These are phyloP conservation scores for Piloderma croceum DNA, from an alignment of 768 basidiomycete genomes.

Conservation along the genomic window DNA sequence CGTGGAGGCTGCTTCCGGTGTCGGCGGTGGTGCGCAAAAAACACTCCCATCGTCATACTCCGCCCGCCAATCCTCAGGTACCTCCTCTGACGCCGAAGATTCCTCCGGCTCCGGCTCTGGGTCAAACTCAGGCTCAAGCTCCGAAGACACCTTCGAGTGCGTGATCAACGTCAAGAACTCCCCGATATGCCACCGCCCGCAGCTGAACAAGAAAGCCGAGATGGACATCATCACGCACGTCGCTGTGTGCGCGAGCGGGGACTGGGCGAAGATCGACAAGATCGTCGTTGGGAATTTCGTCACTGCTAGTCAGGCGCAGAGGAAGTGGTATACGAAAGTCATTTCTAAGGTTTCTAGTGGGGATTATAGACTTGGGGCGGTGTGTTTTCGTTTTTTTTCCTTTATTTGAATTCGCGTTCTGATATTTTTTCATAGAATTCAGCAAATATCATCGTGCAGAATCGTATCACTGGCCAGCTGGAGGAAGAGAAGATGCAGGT, in stretches of 20 bases:
- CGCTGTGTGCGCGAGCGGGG: constrained; percentile 91
- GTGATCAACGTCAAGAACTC: constrained; percentile 95
- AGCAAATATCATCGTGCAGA: constrained; percentile 97
- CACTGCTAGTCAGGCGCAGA: constrained; percentile 88
- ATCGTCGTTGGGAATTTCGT: constrained; percentile 95
- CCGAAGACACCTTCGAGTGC: constrained; percentile 55
- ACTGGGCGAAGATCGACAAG: constrained; percentile 84
- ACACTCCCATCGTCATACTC: constrained; percentile 8
- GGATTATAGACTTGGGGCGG: constrained; percentile 86
- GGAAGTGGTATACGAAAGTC: constrained; percentile 95
- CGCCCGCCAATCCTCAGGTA: constrained; percentile 31
- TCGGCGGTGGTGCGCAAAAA: constrained; percentile 21
- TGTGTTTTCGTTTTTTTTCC: constrained; percentile 31
- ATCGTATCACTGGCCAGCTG: constrained; percentile 82
- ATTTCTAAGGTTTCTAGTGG: constrained; percentile 83
- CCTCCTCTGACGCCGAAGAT: constrained; percentile 45
- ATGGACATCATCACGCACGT: constrained; percentile 94
- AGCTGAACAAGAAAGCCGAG: constrained; percentile 82
- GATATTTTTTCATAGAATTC: constrained; percentile 57
- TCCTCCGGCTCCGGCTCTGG: constrained; percentile 18
- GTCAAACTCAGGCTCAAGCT: too few species aligned
- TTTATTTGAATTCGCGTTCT: background rate
- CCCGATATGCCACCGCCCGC: constrained; percentile 86
- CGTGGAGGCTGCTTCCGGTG: constrained; percentile 20
- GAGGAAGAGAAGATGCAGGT: constrained; percentile 99